A percentile compares a stretch with the other conserved stretches of the same genome.
phyloP scores from a whole-genome alignment of 1,284 basidiomycete genomes.

The Pseudozyma flocculosa region DNA sequence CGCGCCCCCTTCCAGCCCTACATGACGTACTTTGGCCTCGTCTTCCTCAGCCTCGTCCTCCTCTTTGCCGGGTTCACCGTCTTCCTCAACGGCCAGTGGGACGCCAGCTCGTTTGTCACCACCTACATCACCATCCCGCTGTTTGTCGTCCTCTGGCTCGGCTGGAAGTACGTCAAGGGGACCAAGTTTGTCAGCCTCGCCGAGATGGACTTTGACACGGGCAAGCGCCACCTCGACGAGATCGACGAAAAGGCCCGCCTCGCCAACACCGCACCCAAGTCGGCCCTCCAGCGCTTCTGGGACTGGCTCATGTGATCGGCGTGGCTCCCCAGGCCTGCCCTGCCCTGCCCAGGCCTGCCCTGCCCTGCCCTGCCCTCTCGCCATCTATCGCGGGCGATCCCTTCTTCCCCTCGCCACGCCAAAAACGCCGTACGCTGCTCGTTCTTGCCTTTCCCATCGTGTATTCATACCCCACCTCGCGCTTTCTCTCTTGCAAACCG shows the following conservation, averaged over 20 bases:
- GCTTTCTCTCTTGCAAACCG: no score
- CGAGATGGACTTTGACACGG: conserved; percentile 64
- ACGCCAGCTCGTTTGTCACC: conserved; percentile 71
- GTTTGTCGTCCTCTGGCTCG: conserved; percentile 75
- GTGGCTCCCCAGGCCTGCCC: no score
- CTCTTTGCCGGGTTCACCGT: conserved; percentile 59
- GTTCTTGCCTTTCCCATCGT: no score
- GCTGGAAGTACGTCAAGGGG: conserved; percentile 64
- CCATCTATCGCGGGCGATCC: no score
- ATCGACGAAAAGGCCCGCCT: conserved; percentile 25
- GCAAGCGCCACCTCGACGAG: conserved; percentile 50
- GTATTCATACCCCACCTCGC: no score
- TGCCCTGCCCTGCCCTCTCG: no score
- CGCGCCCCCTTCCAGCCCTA: conserved; percentile 60
- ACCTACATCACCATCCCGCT: conserved; percentile 73
- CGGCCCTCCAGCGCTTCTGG: conserved; percentile 18
- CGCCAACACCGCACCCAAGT: neutral
- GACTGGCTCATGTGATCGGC: conserved; percentile 23
- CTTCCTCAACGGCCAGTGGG: conserved; percentile 48
- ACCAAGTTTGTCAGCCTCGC: conserved; percentile 53
- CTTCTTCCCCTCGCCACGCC: no score
- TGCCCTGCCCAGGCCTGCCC: no score
- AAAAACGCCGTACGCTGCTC: no score
- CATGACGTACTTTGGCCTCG: conserved; percentile 37
- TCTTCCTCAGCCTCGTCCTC: conserved; percentile 34